Conservation (phyloP, 345 rosid species). For the Lenwebbia sp. region DNA sequence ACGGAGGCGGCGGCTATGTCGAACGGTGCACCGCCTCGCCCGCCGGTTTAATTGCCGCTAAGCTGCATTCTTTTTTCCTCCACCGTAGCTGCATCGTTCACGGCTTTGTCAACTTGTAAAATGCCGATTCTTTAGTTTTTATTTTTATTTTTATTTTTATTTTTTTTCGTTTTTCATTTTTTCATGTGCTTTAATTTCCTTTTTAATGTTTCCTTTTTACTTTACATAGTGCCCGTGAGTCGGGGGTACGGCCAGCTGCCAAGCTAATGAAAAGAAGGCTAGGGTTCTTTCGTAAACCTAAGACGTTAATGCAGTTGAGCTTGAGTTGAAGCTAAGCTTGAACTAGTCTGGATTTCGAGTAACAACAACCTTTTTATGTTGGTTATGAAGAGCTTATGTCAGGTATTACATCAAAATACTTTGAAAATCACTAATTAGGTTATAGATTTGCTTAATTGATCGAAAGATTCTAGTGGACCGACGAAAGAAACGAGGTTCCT, state of each 20-base stretch:
- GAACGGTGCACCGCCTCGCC: conserved; percentile 15
- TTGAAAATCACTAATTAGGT: background rate
- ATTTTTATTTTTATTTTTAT: rapidly evolving
- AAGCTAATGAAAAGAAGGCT: background rate
- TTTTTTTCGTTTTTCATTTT: background rate
- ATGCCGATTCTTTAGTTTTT: background rate
- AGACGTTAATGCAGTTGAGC: background rate
- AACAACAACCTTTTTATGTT: background rate
- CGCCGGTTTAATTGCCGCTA: conserved; percentile 29
- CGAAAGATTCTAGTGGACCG: background rate
- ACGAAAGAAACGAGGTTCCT: background rate
- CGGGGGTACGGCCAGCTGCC: background rate
- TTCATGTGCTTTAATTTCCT: background rate
- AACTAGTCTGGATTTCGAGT: background rate
- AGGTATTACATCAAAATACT: background rate
- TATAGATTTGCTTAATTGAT: background rate
- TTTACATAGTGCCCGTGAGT: background rate
- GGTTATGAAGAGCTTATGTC: background rate
- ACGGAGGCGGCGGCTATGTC: background rate
- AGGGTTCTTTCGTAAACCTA: background rate
- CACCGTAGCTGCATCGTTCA: background rate
- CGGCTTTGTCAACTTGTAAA: background rate
- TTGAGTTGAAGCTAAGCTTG: background rate
- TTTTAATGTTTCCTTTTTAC: background rate
- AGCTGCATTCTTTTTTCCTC: background rate